These are phyloP conservation scores for Neurospora tetraspora DNA, from an alignment of 495 filamentous ascomycete genomes.

Conservation along the genomic window DNA sequence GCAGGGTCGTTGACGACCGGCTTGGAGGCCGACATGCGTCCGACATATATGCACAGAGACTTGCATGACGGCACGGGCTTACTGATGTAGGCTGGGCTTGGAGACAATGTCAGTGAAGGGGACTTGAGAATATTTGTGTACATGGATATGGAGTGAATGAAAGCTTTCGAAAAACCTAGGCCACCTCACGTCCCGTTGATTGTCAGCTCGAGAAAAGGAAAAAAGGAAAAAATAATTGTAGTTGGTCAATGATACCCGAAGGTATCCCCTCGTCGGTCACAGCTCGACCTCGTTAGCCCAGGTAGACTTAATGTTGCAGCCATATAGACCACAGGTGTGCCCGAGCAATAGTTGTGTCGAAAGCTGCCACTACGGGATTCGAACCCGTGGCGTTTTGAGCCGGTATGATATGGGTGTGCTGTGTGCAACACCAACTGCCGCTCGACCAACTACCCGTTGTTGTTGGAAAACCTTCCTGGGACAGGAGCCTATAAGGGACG, in stretches of 20 bases:
- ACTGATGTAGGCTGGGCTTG: too few species aligned
- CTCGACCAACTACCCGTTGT: not conserved
- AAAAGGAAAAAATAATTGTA: not conserved
- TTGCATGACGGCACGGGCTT: not conserved
- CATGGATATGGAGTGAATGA: too few species aligned
- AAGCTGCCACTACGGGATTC: not conserved
- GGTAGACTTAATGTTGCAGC: not conserved
- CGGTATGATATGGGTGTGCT: not conserved
- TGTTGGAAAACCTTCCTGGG: not conserved
- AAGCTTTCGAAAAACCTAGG: too few species aligned
- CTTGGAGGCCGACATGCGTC: not conserved
- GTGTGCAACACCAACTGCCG: not conserved
- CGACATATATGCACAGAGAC: not conserved
- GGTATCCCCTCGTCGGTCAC: not conserved
- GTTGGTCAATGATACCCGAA: not conserved
- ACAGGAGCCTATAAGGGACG: not conserved
- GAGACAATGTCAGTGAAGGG: too few species aligned
- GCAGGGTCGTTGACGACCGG: not conserved
- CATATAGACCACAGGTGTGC: not conserved
- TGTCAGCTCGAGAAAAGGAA: not conserved
- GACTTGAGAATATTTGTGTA: too few species aligned
- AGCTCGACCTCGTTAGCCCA: not conserved
- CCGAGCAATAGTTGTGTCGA: not conserved
- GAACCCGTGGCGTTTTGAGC: not conserved
- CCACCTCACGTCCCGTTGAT: too few species aligned